Percentiles rank a stretch among this genome's conserved stretches.
Evolutionary conservation across 1,284 basidiomycete genomes (phyloP).

Genomic region (Fistulinella cinereoalba): DNA sequence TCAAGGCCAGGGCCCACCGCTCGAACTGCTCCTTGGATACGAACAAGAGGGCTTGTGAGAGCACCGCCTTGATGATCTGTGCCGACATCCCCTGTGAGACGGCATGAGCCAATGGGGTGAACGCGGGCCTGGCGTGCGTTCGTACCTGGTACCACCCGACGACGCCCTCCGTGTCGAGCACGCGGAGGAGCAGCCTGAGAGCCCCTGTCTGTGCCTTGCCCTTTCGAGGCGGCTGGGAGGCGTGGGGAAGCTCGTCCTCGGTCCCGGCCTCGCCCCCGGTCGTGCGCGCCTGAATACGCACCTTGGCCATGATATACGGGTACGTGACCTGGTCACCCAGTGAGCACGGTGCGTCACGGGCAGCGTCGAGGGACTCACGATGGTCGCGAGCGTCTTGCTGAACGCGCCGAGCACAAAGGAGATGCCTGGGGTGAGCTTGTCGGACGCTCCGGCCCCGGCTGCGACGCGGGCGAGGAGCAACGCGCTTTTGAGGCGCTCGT

Average conservation of each 20-base stretch:
- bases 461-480: conserved; percentile 54
- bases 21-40: conserved; percentile 85
- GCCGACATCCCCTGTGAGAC: conserved; percentile 78
- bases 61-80: conserved; percentile 85
- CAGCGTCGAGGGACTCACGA: conserved; percentile 56
- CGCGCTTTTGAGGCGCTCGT: conserved; percentile 85
- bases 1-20: conserved; percentile 67
- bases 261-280: conserved; percentile 50
- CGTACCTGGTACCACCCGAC: conserved; percentile 93
- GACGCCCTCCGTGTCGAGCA: conserved; percentile 75
- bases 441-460: conserved; percentile 41
- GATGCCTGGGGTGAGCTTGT: conserved; percentile 76
- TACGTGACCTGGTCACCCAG: conserved; percentile 72
- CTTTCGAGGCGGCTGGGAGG: conserved; percentile 32
- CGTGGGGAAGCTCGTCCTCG: conserved; percentile 37
- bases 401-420: conserved; percentile 89
- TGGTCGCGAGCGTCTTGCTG: conserved; percentile 94
- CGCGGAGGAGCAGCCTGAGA: conserved; percentile 70
- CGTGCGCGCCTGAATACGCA: conserved; percentile 86
- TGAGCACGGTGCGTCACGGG: not conserved
- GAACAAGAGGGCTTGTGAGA: conserved; percentile 79
- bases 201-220: conserved; percentile 62
- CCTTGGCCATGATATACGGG: conserved; percentile 96
- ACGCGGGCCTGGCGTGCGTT: no score
- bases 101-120: not conserved